These are phyloP conservation scores for Calycina herbarum DNA, from an alignment of 2,329 filamentous ascomycete genomes.

Conservation along the genomic window DNA sequence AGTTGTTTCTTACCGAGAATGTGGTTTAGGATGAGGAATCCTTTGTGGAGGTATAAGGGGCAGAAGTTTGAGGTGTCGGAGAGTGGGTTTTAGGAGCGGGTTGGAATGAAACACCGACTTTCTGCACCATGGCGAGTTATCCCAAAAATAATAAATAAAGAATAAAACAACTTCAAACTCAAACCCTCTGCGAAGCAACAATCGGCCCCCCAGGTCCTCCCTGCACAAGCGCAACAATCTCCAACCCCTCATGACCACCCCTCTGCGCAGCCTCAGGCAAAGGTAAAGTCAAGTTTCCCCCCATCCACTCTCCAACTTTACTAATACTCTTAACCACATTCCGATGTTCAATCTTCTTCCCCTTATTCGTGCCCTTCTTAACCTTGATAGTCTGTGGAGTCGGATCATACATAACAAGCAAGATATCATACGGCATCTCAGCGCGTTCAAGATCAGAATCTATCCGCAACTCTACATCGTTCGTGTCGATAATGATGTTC, in stretches of 20 bases:
- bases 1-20: background rate
- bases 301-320: slow-evolving; percentile 41
- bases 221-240: slow-evolving; percentile 36
- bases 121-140: too few relatives aligned
- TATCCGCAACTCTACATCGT: slow-evolving; percentile 17
- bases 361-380: slow-evolving; percentile 39
- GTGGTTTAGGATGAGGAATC: background rate
- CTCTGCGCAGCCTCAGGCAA: slow-evolving; percentile 30
- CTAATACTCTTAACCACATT: slow-evolving; percentile 37
- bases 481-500: slow-evolving; percentile 21
- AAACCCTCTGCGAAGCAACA: slow-evolving; percentile 23
- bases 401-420: slow-evolving; percentile 36
- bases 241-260: slow-evolving; percentile 29
- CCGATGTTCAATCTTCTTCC: slow-evolving; percentile 39
- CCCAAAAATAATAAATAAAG: background rate
- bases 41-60: background rate
- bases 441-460: slow-evolving; percentile 18
- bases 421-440: slow-evolving; percentile 19
- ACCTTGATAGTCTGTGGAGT: slow-evolving; percentile 36
- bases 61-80: background rate
- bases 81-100: background rate
- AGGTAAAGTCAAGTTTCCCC: slow-evolving; percentile 34
- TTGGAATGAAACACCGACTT: too few relatives aligned
- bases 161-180: background rate
- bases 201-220: slow-evolving; percentile 33